Conservation (phyloP, 352 stramenopile genomes). For the Pythium phragmiticola region DNA sequence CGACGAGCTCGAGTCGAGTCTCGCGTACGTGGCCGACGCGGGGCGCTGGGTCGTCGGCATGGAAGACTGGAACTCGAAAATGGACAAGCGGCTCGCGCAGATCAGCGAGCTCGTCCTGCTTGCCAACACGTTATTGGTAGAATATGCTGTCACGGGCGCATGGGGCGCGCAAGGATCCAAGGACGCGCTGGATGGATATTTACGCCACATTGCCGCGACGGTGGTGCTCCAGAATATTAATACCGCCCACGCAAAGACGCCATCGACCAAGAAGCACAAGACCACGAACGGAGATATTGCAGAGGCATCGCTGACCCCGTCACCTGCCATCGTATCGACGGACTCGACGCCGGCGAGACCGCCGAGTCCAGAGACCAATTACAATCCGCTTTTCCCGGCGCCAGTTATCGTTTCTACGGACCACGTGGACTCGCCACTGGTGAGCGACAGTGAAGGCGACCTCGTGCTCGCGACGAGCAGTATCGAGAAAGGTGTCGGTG, state of each 20-base stretch:
- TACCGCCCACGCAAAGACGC: neutral
- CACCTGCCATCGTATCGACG: neutral
- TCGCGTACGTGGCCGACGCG: slow-evolving; percentile 36
- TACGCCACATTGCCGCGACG: slow-evolving; percentile 60
- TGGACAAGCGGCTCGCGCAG: slow-evolving; percentile 78
- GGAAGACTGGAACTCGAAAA: slow-evolving; percentile 86
- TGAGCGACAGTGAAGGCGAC: slow-evolving; percentile 18
- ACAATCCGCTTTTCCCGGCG: slow-evolving; percentile 18
- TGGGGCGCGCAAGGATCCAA: slow-evolving; percentile 52
- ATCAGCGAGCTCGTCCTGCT: slow-evolving; percentile 83
- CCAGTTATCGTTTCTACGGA: neutral
- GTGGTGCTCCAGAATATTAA: slow-evolving; percentile 55
- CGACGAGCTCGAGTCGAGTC: slow-evolving; percentile 63
- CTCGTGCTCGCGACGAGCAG: slow-evolving; percentile 13
- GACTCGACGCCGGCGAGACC: neutral
- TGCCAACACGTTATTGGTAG: slow-evolving; percentile 66
- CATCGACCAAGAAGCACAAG: slow-evolving; percentile 3
- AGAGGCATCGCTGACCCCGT: too few species aligned
- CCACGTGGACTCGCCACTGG: neutral
- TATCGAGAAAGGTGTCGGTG: neutral
- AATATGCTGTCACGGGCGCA: slow-evolving; percentile 67
- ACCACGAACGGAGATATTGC: neutral
- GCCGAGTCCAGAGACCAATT: slow-evolving; percentile 9
- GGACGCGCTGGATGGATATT: slow-evolving; percentile 63
- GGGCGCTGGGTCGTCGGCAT: slow-evolving; percentile 82